phyloP scores from a whole-genome alignment of 2,329 filamentous ascomycete species.

The Aspergillus pseudoglaucus region DNA sequence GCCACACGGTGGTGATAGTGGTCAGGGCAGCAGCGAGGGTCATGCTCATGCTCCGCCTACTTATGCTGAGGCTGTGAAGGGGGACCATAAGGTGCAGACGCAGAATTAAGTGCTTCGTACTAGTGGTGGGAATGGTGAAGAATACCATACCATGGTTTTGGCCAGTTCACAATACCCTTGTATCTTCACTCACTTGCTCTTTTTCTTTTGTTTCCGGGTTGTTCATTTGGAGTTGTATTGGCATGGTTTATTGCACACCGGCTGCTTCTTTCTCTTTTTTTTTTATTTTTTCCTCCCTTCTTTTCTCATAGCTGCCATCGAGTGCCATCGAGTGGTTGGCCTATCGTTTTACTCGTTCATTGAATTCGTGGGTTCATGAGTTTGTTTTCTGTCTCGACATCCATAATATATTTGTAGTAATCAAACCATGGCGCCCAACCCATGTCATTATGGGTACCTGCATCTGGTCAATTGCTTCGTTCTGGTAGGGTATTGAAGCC shows the following conservation, averaged over 20 bases:
- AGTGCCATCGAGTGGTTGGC: no score
- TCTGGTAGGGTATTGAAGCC: no score
- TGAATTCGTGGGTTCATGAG: no score
- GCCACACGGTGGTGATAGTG: constrained; percentile 3
- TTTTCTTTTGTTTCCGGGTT: background rate
- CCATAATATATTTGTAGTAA: no score
- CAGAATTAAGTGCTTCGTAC: constrained; percentile 41
- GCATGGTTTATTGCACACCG: no score
- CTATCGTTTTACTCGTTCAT: no score
- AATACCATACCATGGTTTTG: background rate
- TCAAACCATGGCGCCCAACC: no score
- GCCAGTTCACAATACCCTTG: background rate
- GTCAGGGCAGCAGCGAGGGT: constrained; percentile 25
- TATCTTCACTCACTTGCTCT: background rate
- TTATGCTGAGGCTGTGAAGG: constrained; percentile 83
- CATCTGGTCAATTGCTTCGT: no score
- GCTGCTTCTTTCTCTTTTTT: background rate
- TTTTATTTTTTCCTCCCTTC: background rate
- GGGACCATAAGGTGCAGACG: constrained; percentile 83
- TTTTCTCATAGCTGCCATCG: no score
- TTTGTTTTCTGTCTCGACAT: no score
- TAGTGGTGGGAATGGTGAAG: constrained; percentile 2
- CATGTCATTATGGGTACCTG: no score
- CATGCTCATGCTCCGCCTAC: constrained; percentile 59
- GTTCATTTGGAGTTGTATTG: no score